phyloP scores from a whole-genome alignment of 176 grass and related monocot genomes.

The Juncus inflexus region DNA sequence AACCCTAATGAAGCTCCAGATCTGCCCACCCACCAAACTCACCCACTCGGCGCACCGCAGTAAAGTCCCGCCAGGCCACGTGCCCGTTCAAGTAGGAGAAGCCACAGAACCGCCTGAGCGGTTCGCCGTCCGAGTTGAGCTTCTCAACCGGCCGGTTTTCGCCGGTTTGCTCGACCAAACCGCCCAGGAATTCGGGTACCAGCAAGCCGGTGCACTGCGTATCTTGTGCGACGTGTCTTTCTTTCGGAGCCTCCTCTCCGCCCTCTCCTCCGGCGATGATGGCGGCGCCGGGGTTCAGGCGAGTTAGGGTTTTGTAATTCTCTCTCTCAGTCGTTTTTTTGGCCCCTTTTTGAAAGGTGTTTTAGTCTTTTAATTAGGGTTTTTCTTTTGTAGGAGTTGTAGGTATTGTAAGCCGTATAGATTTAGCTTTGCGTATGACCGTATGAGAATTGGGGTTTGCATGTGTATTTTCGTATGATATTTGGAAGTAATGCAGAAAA shows the following conservation, averaged over 20 bases:
- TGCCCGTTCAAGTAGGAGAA: slow-evolving; percentile 70
- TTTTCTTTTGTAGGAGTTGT: too few species aligned
- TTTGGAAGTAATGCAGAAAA: neutral
- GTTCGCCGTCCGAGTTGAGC: slow-evolving; percentile 66
- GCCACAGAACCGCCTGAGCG: slow-evolving; percentile 78
- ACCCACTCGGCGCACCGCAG: slow-evolving; percentile 32
- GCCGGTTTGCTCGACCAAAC: slow-evolving; percentile 59
- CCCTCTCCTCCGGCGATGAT: slow-evolving; percentile 19
- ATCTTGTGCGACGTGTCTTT: slow-evolving; percentile 66
- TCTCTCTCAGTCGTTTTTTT: neutral
- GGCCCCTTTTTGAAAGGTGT: neutral
- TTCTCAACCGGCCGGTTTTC: slow-evolving; percentile 65
- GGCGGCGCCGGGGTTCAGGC: neutral
- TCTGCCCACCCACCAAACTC: slow-evolving; percentile 43
- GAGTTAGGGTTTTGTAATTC: slow-evolving; percentile 12
- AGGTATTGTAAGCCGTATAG: slow-evolving; percentile 5
- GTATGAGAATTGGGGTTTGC: slow-evolving; percentile 1
- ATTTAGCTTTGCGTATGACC: slow-evolving; percentile 15
- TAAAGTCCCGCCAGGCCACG: slow-evolving; percentile 71
- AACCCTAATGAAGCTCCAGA: slow-evolving; percentile 48
- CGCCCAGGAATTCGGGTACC: slow-evolving; percentile 90
- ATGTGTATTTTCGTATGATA: neutral
- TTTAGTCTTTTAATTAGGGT: too few species aligned
- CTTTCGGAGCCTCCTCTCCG: slow-evolving; percentile 57
- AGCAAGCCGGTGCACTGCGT: slow-evolving; percentile 59